Evolutionary conservation across 352 stramenopile species (phyloP).

Genomic region (Pythium grandisporangium): DNA sequence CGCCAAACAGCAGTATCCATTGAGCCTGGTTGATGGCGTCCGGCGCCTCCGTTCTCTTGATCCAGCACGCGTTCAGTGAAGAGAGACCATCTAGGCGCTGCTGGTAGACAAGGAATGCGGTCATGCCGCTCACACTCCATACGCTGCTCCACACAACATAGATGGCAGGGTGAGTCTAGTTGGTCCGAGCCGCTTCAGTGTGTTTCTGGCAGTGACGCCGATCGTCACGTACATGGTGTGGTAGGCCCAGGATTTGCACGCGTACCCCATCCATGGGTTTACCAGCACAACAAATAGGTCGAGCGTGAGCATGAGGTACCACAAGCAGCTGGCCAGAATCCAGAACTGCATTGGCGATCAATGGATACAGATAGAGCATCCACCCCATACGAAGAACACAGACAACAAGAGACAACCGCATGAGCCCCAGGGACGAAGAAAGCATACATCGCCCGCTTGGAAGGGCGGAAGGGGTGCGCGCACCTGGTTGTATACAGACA

Average conservation of each 20-base stretch:
- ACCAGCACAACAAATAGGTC: slow-evolving; percentile 80
- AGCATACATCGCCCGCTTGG: no score
- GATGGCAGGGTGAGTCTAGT: neutral
- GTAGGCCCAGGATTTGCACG: slow-evolving; percentile 79
- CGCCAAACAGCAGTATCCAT: slow-evolving; percentile 56
- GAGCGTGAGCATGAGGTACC: slow-evolving; percentile 81
- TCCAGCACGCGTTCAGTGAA: slow-evolving; percentile 71
- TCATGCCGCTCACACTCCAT: slow-evolving; percentile 59
- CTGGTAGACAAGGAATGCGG: slow-evolving; percentile 52
- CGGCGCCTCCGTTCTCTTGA: slow-evolving; percentile 35
- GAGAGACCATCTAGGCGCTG: slow-evolving; percentile 51
- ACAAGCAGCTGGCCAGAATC: slow-evolving; percentile 45
- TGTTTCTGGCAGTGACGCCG: no score
- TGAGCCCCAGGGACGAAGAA: neutral
- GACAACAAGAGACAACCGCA: neutral
- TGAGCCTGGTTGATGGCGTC: slow-evolving; percentile 43
- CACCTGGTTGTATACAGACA: slow-evolving; percentile 65
- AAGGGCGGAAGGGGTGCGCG: neutral
- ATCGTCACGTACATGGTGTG: slow-evolving; percentile 74
- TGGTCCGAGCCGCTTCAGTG: no score
- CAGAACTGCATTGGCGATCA: slow-evolving; percentile 43
- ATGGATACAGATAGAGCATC: neutral
- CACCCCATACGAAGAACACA: no score
- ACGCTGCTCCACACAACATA: slow-evolving; percentile 22
- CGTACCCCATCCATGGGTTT: slow-evolving; percentile 85